Conservation (phyloP, 495 filamentous ascomycete species). For the Aspergillus sclerotiicarbonarius region DNA sequence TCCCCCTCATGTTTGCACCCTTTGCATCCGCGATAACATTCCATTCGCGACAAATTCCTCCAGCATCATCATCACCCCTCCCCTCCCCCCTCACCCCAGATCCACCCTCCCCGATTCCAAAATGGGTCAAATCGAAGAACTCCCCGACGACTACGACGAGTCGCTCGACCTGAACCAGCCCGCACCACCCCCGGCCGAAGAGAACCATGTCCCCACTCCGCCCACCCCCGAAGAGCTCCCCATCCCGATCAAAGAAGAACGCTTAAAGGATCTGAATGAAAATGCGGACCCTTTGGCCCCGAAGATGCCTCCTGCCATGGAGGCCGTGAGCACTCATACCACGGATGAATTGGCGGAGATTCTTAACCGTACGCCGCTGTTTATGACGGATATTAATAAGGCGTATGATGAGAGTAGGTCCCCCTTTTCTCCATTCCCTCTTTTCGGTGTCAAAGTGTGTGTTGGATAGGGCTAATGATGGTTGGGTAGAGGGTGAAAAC, state of each 20-base stretch:
- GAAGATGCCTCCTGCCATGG: conserved; percentile 58
- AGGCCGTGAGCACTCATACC: conserved; percentile 57
- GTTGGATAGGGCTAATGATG: conserved; percentile 3
- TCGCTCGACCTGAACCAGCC: conserved; percentile 36
- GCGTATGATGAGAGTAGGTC: conserved; percentile 52
- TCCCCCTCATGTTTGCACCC: conserved; percentile 39
- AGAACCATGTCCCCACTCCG: conserved; percentile 23
- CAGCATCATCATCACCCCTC: background rate
- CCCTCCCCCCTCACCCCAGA: too few species aligned
- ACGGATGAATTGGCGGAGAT: conserved; percentile 69
- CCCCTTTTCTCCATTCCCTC: conserved; percentile 6
- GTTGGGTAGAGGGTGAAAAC: conserved; percentile 57
- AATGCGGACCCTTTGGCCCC: conserved; percentile 31
- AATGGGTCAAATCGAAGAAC: conserved; percentile 50
- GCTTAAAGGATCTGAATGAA: conserved; percentile 31
- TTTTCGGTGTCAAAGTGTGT: too few species aligned
- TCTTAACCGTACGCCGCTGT: conserved; percentile 80
- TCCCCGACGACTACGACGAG: conserved; percentile 50
- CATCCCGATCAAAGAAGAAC: conserved; percentile 46
- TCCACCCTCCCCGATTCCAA: background rate
- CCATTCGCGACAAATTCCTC: conserved; percentile 14
- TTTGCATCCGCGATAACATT: conserved; percentile 24
- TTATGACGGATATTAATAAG: conserved; percentile 90
- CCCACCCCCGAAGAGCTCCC: conserved; percentile 34
- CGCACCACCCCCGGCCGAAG: conserved; percentile 1